phyloP scores from a whole-genome alignment of 371 early-diverging fungal genomes.

The Rhizopus stolonifer region DNA sequence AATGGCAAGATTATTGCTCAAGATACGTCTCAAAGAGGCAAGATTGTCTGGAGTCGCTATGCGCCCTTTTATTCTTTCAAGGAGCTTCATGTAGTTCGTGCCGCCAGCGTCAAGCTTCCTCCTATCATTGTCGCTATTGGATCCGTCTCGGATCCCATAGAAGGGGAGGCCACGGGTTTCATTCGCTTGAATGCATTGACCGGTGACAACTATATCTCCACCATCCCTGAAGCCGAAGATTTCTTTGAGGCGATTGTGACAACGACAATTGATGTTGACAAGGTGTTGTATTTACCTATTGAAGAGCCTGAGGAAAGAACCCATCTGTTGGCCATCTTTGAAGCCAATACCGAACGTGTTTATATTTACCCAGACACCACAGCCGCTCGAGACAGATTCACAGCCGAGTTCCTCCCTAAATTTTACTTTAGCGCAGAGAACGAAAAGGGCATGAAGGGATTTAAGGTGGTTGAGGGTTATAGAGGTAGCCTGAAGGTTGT shows the following conservation, averaged over 20 bases:
- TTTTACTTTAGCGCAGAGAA: constrained; percentile 60
- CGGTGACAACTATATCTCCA: constrained; percentile 58
- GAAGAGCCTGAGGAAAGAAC: constrained; percentile 71
- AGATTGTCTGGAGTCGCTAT: constrained; percentile 73
- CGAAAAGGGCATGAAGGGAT: constrained; percentile 46
- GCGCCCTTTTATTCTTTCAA: constrained; percentile 43
- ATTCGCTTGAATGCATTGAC: constrained; percentile 73
- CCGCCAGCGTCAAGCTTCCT: constrained; percentile 67
- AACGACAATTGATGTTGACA: constrained; percentile 48
- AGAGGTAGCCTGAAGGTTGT: constrained; percentile 52
- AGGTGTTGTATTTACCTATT: constrained; percentile 61
- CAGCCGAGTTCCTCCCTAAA: constrained; percentile 35
- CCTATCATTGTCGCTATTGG: constrained; percentile 73
- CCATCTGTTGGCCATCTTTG: constrained; percentile 60
- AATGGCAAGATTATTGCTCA: constrained; percentile 84
- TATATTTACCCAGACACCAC: constrained; percentile 61
- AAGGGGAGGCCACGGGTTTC: constrained; percentile 43
- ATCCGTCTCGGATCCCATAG: constrained; percentile 38
- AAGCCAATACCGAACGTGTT: constrained; percentile 58
- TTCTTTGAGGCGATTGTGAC: constrained; percentile 54
- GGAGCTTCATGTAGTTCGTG: constrained; percentile 62
- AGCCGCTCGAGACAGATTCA: constrained; percentile 50
- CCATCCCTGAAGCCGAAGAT: constrained; percentile 28
- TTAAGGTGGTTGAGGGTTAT: constrained; percentile 51
- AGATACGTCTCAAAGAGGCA: constrained; percentile 71